phyloP scores from a whole-genome alignment of 129 eudicot species.

The Kitagawia praeruptora region DNA sequence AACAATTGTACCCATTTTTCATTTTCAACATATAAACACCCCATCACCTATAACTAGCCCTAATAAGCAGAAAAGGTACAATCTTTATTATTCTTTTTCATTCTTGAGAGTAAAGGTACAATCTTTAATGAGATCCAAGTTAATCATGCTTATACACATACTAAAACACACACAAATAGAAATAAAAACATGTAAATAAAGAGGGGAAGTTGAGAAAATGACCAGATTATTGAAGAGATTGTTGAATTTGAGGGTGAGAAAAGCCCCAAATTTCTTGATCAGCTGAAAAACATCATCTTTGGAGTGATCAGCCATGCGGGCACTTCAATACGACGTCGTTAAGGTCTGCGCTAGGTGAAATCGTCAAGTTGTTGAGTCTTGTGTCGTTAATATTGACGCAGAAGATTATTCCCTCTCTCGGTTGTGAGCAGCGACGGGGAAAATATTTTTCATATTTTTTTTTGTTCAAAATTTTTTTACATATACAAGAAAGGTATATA shows the following conservation, averaged over 20 bases:
- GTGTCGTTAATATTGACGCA: background rate
- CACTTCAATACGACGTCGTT: background rate
- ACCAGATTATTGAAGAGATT: slow-evolving; percentile 56
- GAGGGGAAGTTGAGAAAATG: background rate
- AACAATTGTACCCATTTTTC: background rate
- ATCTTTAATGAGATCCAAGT: background rate
- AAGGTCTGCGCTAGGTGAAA: background rate
- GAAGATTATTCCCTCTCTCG: background rate
- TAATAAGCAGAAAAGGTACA: background rate
- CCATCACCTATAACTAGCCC: background rate
- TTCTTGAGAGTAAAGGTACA: background rate
- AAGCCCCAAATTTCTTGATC: slow-evolving; percentile 65
- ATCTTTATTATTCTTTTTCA: background rate
- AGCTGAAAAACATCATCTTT: slow-evolving; percentile 72
- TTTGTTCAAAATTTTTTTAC: too few relatives aligned
- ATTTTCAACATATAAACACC: background rate
- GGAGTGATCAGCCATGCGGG: slow-evolving; percentile 64
- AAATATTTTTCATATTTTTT: too few relatives aligned
- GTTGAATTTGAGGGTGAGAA: slow-evolving; percentile 49
- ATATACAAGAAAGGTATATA: too few relatives aligned
- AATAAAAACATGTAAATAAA: background rate
- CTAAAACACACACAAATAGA: background rate
- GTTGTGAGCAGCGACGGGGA: background rate
- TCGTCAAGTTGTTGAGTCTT: background rate
- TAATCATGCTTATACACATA: background rate